Base-by-base conservation (phyloP, 495 filamentous ascomycete species). In the Pseudevernia furfuracea region DNA sequence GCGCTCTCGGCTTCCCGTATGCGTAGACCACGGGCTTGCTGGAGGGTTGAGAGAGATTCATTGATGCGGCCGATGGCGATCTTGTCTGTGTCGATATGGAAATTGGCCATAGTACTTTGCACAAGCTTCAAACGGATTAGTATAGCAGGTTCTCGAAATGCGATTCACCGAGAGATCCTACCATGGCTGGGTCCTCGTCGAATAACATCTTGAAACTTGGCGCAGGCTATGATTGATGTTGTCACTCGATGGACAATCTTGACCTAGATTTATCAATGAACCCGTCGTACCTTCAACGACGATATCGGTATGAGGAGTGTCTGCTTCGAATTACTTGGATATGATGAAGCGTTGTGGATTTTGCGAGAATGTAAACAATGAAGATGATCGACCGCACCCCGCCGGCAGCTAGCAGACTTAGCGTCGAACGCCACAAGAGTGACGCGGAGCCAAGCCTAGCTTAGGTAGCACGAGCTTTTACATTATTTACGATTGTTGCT, bases 21-120 rank as follows among this genome's bases (percentile, higher is more conserved):
- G 65, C 87, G 88, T 62, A 88, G 80, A 61, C 87, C 82, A 67
- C 94, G 91, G 63, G 89, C 87, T 69, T 89, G 84, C 65, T 89
- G 82, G 17, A 97, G 83, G 0, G 88, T 85, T 9, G 85, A 81
- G 64, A 97, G 83, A 3, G 90, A 92, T 76, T 89, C 87, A 76
- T 85, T 84, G 73, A 97, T 89, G 73, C 93, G 90, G n/a, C 87
- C 80, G 57, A 97, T 84, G 70, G 89, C 87, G 74, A 86, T 79
- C 69, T 89, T 92, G 80, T 98, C 94, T 4, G 89, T 88, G 52
- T 84, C 78, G 73, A 91, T 96, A 78, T 96, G 93, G 84, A 98
- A 98, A 80, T 97, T 96, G 60, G 84, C 81, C 74, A 93, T 86
- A 28, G 91, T 95, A 76, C 93, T 87, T 74, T 86, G 81, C 75